Percentiles rank a stretch among this genome's conserved stretches.
Evolutionary conservation across 2,329 filamentous ascomycete genomes (phyloP).

Genomic region (Dothideomycetidae sp.): DNA sequence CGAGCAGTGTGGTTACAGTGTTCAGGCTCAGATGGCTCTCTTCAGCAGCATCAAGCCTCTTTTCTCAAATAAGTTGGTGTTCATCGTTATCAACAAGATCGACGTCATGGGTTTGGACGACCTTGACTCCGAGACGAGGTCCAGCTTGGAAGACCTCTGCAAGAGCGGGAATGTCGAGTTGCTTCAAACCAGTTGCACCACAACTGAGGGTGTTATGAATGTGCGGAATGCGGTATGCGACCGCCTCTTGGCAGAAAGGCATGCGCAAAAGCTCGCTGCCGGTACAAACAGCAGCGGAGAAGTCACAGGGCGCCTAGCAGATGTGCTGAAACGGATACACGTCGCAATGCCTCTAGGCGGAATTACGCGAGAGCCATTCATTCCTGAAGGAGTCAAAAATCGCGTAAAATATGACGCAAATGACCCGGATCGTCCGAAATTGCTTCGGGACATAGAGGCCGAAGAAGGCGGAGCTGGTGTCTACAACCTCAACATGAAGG

Average conservation of each 20-base stretch:
- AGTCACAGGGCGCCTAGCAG: slow-evolving; percentile 65
- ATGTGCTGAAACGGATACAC: slow-evolving; percentile 88
- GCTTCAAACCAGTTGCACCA: slow-evolving; percentile 87
- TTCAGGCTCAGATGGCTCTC: slow-evolving; percentile 81
- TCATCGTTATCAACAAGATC: slow-evolving; percentile 96
- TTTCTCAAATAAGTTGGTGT: slow-evolving; percentile 94
- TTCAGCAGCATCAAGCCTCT: slow-evolving; percentile 95
- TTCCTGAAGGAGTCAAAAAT: slow-evolving; percentile 70
- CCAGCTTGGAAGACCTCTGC: slow-evolving; percentile 62
- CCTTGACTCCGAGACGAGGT: slow-evolving; percentile 62
- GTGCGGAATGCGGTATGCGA: slow-evolving; percentile 95
- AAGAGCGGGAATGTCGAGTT: slow-evolving; percentile 85
- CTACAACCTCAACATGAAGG: slow-evolving; percentile 80
- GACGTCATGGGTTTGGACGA: slow-evolving; percentile 82
- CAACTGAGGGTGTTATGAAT: slow-evolving; percentile 81
- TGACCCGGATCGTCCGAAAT: slow-evolving; percentile 67
- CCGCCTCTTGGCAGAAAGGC: slow-evolving; percentile 78
- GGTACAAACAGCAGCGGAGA: slow-evolving; percentile 68
- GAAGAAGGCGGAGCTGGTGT: slow-evolving; percentile 92
- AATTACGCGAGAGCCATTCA: slow-evolving; percentile 62
- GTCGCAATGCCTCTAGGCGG: slow-evolving; percentile 88
- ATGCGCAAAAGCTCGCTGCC: slow-evolving; percentile 85
- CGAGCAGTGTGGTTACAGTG: slow-evolving; percentile 91
- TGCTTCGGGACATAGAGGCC: slow-evolving; percentile 78
- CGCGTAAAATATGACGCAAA: slow-evolving; percentile 80